Evolutionary conservation across 805 yeast genomes (phyloP), one percentile per base, ranked within the genome.

Genomic region (Yamadazyma paraphyllophila): DNA sequence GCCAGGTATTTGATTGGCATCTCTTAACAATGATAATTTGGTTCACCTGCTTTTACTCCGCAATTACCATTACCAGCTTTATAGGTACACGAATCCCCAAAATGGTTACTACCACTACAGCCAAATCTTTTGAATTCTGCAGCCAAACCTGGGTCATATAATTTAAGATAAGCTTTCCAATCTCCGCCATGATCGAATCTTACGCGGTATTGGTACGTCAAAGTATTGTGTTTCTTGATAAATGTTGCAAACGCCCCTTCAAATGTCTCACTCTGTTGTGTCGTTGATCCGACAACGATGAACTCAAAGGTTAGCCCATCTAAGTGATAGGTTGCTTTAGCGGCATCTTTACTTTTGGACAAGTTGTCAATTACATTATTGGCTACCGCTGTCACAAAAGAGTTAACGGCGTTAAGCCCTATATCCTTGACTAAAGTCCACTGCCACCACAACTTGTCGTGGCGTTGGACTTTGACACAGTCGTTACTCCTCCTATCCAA

Each of bases 91-190:
- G 24, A 20, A 6, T 20, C 24, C 3, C 24, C 24, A 37, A 37
- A 25, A 16, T 37, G 41, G 12, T 25, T 24, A 2, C 8, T 31
- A 11, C 41, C 16, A 37, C 20, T n/a, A 15, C 41, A 37, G 32
- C 41, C 41, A 37, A 37, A 24, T 17, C 6, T 17, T 14, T 37
- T 37, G 32, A 26, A 15, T n/a, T 12, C 32, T 7, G 12, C 13
- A 14, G 9, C 15, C 32, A 24, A 7, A 15, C 16, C 16, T 4
- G 32, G 27, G n/a, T 27, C 41, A 25, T 24, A 37, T 12, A n/a
- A 13, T 37, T 37, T 37, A 7, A 37, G n/a, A 37, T 20, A 37
- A 13, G 41, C 41, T 27, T 25, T 24, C 41, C 41, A 37, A 20
- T 37, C 25, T 12, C 41, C 41, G 25, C 20, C 16, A 31, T 37